phyloP scores from a whole-genome alignment of 805 yeast genomes.

The Barnettozyma botsteinii region DNA sequence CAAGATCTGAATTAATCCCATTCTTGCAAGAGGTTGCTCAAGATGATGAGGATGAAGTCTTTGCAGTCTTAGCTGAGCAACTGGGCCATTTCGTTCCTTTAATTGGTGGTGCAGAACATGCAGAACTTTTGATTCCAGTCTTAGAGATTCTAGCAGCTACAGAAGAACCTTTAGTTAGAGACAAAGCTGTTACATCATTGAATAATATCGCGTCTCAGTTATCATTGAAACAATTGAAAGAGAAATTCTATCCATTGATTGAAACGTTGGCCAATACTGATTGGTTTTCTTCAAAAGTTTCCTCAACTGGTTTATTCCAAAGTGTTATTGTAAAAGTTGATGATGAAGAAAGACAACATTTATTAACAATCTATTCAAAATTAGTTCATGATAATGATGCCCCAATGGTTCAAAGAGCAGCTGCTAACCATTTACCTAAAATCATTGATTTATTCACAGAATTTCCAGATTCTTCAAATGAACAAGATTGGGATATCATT shows the following conservation, averaged over 20 bases:
- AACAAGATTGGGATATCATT: constrained; percentile 69
- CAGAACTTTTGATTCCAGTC: constrained; percentile 49
- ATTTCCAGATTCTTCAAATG: constrained; percentile 39
- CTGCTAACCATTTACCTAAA: constrained; percentile 77
- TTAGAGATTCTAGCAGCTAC: constrained; percentile 82
- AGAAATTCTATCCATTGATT: constrained; percentile 68
- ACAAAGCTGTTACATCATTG: constrained; percentile 84
- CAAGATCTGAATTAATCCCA: constrained; percentile 83
- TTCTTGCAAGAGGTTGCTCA: constrained; percentile 80
- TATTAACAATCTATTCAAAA: constrained; percentile 62
- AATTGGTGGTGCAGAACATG: constrained; percentile 75
- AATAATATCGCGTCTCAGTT: constrained; percentile 63
- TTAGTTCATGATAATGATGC: constrained; percentile 77
- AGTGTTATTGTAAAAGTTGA: constrained; percentile 58
- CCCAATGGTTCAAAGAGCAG: constrained; percentile 96
- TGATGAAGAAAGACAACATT: constrained; percentile 47
- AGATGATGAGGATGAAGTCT: constrained; percentile 98
- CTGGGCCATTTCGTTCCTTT: constrained; percentile 82
- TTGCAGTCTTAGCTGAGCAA: constrained; percentile 88
- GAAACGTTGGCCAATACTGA: constrained; percentile 76
- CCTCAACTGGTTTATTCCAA: constrained; percentile 84
- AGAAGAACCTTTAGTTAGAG: constrained; percentile 95
- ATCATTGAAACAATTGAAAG: constrained; percentile 55
- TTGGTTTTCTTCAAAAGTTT: constrained; percentile 92
- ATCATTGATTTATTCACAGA: constrained; percentile 57